Evolutionary conservation across 176 grass and related monocot genomes (phyloP), one percentile per base, ranked within the genome.

Genomic region (Puya raimondii): DNA sequence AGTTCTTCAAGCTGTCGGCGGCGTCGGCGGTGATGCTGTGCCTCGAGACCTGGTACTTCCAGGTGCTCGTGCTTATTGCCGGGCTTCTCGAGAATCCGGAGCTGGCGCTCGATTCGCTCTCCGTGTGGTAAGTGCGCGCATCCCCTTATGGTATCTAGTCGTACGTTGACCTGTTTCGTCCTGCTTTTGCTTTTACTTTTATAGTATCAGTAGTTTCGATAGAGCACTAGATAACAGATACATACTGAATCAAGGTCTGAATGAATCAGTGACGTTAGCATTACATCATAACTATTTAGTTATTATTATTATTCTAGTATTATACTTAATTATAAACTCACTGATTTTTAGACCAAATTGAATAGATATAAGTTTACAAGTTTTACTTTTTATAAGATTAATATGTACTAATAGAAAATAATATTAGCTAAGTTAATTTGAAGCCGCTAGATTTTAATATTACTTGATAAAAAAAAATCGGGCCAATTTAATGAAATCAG

Each of bases 1-100:
- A 75, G 12, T 87, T 87, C 72, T 5, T 87, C 17, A 78, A 81
- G 27, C 63, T 87, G 47, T 87, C 84, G 17, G 23, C 26, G 16
- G 64, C 84, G 12, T 87, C 84, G 20, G 84, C 84, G 0, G 70
- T 86, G 27, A 86, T 86, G 84, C 79, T 86, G 2, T 86, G 84
- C 64, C 29, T 86, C 42, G 84, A 86, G 50, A 14, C 74, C 1
- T 86, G 84, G 84, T 86, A 86, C 70, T 61, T 61, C n/a, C 56
- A 61, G 56, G 56, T 65, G 47, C 51, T 64, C 10, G 85, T 83
- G 17, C 82, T 85, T 52, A 80, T 76, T 9, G 80, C 89, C 15
- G 80, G 88, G 4, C 75, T 78, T 33, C 76, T 83, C 63, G 53
- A 72, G 13, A 68, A 83, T 29, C 80, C 80, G 0, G 75, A 87